Evolutionary conservation across 768 basidiomycete species (phyloP).

Genomic region (Crepidotus variabilis): DNA sequence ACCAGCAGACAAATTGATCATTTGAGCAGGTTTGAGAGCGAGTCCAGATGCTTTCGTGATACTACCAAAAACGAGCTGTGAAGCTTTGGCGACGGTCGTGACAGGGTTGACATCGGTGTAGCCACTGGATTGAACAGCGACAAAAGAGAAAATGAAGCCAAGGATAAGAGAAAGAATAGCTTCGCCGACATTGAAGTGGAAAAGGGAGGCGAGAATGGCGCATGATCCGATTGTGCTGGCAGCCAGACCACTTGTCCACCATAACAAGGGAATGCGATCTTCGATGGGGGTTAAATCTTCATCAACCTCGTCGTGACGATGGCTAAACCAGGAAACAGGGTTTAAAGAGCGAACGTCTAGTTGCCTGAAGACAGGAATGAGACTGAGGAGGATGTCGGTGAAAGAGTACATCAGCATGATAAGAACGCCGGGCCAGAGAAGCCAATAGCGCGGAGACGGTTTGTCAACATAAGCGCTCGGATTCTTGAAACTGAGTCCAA

Average conservation of each 20-base stretch:
- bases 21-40: conserved; percentile 30
- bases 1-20: conserved; percentile 49
- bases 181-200: conserved; percentile 55
- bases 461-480: conserved; percentile 32
- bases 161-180: conserved; percentile 54
- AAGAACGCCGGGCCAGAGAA: conserved; percentile 60
- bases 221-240: conserved; percentile 45
- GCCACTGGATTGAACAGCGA: conserved; percentile 59
- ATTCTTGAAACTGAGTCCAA: conserved; percentile 42
- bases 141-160: conserved; percentile 65
- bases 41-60: conserved; percentile 45
- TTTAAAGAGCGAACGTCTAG: conserved; percentile 19
- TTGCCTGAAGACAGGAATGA: conserved; percentile 24
- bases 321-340: conserved; percentile 27
- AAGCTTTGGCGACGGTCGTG: conserved; percentile 56
- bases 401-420: conserved; percentile 62
- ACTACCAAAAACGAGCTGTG: conserved; percentile 65
- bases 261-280: conserved; percentile 51
- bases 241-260: conserved; percentile 53
- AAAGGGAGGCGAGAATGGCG: conserved; percentile 50
- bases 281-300: conserved; percentile 48
- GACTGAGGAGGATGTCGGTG: conserved; percentile 43
- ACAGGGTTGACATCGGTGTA: conserved; percentile 62
- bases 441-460: conserved; percentile 59
- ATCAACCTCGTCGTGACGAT: conserved; percentile 15